Evolutionary conservation across 164 flowering plant species (phyloP), one percentile per base, ranked within the genome.

Genomic region (Magnolia sinica): DNA sequence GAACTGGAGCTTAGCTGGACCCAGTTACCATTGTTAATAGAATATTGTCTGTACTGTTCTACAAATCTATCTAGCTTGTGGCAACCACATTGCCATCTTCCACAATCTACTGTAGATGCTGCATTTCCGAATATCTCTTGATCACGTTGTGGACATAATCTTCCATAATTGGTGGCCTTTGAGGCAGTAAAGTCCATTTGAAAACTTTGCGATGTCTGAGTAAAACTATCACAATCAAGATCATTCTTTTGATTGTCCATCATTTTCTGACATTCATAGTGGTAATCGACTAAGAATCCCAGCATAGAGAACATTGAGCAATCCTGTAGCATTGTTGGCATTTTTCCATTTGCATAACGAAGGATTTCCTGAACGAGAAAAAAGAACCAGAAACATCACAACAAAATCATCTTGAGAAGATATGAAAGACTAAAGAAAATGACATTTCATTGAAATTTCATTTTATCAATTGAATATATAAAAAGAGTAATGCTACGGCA

Each of bases 271-370:
- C 31, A 11, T 50, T 18, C 18, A 27, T 51, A 68, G 70, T 79
- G 61, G 31, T 73, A 71, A 74, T 81, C 76, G 19, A 82, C 68
- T 64, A 63, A 87, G 37, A 76, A 74, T 66, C 98, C 98, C 73
- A 96, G 69, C 37, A 88, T 37, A 79, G 85, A 86, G 51, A 92
- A 85, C 59, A n/a, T 37, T 52, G 94, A 83, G 73, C 84, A 88
- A 19, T 89, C 90, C 73, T 88, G 92, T 50, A 93, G 82, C 72
- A 16, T 37, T 45, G 76, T 72, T 55, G 94, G 87, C 93, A 93
- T 84, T 29, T 74, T 85, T 76, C 76, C 80, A 85, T 87, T 86
- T 78, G 85, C 77, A 51, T 64, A 29, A 19, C 51, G 81, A 79
- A 91, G 84, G 71, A 85, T 80, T 45, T 74, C 92, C 95, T 92